Base-by-base conservation (phyloP, 2,329 filamentous ascomycete genomes). In the Neurospora sp. region DNA sequence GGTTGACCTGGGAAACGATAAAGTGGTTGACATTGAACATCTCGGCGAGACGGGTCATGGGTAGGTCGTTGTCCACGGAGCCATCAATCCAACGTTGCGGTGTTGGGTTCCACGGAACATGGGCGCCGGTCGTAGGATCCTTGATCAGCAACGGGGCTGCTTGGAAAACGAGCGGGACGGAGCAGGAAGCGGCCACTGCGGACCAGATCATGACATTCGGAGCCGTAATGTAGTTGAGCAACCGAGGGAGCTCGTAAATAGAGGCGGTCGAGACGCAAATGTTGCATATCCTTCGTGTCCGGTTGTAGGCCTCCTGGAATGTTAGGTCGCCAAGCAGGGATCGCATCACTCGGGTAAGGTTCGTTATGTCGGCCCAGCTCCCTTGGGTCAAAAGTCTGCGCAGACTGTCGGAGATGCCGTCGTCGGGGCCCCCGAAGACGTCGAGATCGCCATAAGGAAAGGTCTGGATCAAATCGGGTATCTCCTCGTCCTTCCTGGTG, bases 21-120 rank as follows among this genome's bases (percentile, higher is more conserved):
- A 97, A 97, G 78, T 97, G 95, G 77, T 97, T 97, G 78, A 97
- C 94, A 77, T 97, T 97, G 83, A 97, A 97, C 91, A 97, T 94
- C 77, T 97, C 93, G 0, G 93, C 90, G 17, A 98, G 84, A 1
- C 93, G 88, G 23, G 91, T 93, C 89, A 97, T 97, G 1, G 95
- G 95, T 2, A 98, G 83, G 78, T 98, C 95, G 71, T 96, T 96
- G 78, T 97, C 93, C 28, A 98, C 93, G 0, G 94, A 97, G 0
- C 95, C 95, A 78, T 98, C 95, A 68, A 98, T 97, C 87, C 93
- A 97, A 73, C 89, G 88, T 77, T 93, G 91, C 38, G 92, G 90
- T 3, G 91, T 90, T 15, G 93, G 91, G 75, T 96, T 94, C 94
- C 94, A 97, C 0, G 92, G 90, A 17, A 89, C 86, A 40, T 92